A percentile compares a stretch with the other conserved stretches of the same genome.
Evolutionary conservation across 345 rosid species (phyloP).

Genomic region (Rhodamnia argentea): DNA sequence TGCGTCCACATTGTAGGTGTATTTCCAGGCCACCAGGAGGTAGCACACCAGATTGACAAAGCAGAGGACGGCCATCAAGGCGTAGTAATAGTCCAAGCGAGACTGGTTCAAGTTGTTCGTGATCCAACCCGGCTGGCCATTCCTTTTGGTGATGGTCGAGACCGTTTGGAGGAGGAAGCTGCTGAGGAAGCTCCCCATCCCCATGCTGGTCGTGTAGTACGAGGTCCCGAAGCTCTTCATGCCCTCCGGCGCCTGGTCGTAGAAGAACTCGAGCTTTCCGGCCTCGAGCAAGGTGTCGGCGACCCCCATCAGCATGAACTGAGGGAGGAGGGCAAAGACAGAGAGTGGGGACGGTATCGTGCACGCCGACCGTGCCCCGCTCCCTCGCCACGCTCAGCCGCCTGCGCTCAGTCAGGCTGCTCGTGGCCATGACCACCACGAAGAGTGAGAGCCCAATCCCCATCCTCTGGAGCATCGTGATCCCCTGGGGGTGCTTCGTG

Average conservation of each 20-base stretch:
- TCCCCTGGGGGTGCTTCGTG: constrained; percentile 66
- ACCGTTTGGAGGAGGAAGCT: constrained; percentile 40
- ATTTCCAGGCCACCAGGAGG: constrained; percentile 38
- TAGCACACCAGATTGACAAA: constrained; percentile 45
- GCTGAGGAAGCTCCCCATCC: constrained; percentile 57
- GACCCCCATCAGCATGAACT: constrained; percentile 54
- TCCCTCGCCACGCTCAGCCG: constrained; percentile 38
- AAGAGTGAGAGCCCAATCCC: constrained; percentile 58
- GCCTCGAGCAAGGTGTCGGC: constrained; percentile 63
- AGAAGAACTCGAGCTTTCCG: constrained; percentile 78
- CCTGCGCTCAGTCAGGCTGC: constrained; percentile 43
- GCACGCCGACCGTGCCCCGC: constrained; percentile 5
- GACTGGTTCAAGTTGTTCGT: constrained; percentile 56
- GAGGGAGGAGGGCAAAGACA: constrained; percentile 56
- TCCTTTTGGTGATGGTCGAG: constrained; percentile 28
- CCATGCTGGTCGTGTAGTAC: constrained; percentile 44
- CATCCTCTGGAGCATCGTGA: constrained; percentile 72
- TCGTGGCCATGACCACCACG: constrained; percentile 29
- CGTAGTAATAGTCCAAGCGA: constrained; percentile 54
- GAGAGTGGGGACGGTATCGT: constrained; percentile 42
- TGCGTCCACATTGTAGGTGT: constrained; percentile 43
- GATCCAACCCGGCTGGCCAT: constrained; percentile 56
- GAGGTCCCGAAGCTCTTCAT: constrained; percentile 90
- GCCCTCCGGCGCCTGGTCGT: constrained; percentile 69
- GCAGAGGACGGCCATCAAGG: constrained; percentile 36